phyloP scores from a whole-genome alignment of 257 asterid species.

The Solanum tacnaense region DNA sequence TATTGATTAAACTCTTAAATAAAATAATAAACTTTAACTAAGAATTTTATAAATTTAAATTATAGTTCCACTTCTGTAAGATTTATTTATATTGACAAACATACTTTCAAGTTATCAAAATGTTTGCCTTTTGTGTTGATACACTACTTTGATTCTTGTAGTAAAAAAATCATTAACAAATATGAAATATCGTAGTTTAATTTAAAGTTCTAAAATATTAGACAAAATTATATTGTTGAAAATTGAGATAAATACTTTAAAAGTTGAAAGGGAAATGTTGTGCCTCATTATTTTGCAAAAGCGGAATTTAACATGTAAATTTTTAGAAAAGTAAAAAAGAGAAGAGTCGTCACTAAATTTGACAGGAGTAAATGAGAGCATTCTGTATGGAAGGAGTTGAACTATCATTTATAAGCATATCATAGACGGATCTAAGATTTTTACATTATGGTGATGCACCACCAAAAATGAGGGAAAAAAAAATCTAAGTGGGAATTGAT shows the following conservation, averaged over 20 bases:
- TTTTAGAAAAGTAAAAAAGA: not conserved
- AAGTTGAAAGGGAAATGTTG: not conserved
- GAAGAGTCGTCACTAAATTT: too few species aligned
- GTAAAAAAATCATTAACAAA: not conserved
- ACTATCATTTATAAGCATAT: too few species aligned
- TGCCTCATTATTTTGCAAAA: not conserved
- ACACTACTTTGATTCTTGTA: not conserved
- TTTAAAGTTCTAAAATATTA: not conserved
- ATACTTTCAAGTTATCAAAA: not conserved
- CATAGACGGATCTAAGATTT: too few species aligned
- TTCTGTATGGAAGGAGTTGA: too few species aligned
- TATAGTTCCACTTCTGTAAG: not conserved
- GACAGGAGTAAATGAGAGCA: too few species aligned
- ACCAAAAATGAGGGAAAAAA: too few species aligned
- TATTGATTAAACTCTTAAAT: too few species aligned
- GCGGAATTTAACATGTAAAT: not conserved
- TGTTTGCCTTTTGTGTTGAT: not conserved
- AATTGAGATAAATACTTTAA: not conserved
- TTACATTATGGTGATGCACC: too few species aligned
- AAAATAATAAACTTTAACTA: too few species aligned
- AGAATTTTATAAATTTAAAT: too few species aligned
- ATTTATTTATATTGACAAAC: not conserved
- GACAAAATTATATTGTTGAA: not conserved
- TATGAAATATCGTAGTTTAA: not conserved
- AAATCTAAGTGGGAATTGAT: too few species aligned